Evolutionary conservation across 2,329 filamentous ascomycete species (phyloP), one percentile per base, ranked within the genome.

Genomic region (Cladorrhinum sp.): DNA sequence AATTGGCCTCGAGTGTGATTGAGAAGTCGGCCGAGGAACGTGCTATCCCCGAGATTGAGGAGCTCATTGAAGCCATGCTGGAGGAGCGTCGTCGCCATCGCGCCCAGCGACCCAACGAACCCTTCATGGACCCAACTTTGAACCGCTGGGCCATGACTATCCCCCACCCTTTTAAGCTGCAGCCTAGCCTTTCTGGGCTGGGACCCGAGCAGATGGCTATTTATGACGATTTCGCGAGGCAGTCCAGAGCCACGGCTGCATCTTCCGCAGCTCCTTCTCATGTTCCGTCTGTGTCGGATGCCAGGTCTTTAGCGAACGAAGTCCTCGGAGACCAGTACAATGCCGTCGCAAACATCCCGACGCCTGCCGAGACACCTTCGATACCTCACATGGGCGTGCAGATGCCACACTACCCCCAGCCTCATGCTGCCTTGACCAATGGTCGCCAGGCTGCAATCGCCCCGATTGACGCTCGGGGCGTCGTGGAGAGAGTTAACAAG

Each of bases 21-120:
- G 95, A 99, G 75, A 92, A 95, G 74, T 93, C 95, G 57, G 96
- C 95, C 2, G 94, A 98, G 73, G 91, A 96, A 70, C 90, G 94
- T 63, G 95, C 95, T 9, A 81, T 97, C 42, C 90, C 91, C 1
- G 95, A 99, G 73, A 98, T 99, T 62, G 94, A 99, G 73, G 90
- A 96, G 64, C 90, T 96, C 76, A 90, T 99, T 54, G 90, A 95
- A 73, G 79, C 83, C 21, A 91, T 96, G 65, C 77, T 97, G 26
- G 89, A 94, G 60, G 82, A 85, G 24, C 89, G 95, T 55, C 86
- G 91, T 53, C 85, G 87, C 48, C 92, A 96, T 74, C 86, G 88
- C 62, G 78, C 86, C 51, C 84, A 88, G 64, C 85, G 91, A 57
- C 89, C 91, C 1, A 91, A 88, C 67, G 92, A 96, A 68, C 86